Percentiles rank a stretch among this genome's conserved stretches.
Conservation (phyloP, 768 basidiomycete species). For the Termitomyces sp. region DNA sequence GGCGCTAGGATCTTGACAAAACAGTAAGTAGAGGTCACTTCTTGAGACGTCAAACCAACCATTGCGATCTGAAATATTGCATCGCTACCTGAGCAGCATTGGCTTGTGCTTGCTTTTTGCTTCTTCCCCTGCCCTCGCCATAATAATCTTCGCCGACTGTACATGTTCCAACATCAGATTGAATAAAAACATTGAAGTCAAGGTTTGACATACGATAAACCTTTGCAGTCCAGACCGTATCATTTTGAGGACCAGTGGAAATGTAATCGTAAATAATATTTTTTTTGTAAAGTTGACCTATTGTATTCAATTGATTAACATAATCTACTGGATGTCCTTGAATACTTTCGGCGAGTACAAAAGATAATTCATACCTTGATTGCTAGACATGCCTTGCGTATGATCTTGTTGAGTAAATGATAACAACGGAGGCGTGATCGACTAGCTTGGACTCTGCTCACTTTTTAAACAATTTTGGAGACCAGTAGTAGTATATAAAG, state of each 20-base stretch:
- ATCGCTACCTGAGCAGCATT: constrained; percentile 7
- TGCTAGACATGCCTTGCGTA: not conserved
- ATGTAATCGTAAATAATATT: constrained; percentile 8
- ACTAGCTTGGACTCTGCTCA: not conserved
- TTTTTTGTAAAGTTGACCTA: constrained; percentile 3
- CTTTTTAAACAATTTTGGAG: not conserved
- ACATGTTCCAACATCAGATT: not conserved
- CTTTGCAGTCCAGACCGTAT: constrained; percentile 18
- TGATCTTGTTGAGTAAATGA: not conserved
- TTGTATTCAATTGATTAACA: constrained; percentile 18
- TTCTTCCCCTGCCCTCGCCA: constrained; percentile 9
- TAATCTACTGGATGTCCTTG: constrained; percentile 4
- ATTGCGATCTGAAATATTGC: not conserved
- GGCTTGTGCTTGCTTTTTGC: constrained; percentile 5
- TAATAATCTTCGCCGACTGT: constrained; percentile 10
- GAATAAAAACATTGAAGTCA: not conserved
- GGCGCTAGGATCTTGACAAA: not conserved
- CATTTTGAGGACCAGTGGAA: constrained; percentile 19
- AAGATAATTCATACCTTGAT: not conserved
- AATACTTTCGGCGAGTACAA: not conserved
- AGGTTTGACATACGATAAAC: constrained; percentile 21
- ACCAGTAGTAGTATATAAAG: not conserved
- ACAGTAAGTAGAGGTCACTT: not conserved
- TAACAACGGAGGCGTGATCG: not conserved
- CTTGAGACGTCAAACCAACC: too few relatives aligned